These are phyloP conservation scores for Quillaja saponaria DNA, from an alignment of 306 rosid genomes.

Conservation along the genomic window DNA sequence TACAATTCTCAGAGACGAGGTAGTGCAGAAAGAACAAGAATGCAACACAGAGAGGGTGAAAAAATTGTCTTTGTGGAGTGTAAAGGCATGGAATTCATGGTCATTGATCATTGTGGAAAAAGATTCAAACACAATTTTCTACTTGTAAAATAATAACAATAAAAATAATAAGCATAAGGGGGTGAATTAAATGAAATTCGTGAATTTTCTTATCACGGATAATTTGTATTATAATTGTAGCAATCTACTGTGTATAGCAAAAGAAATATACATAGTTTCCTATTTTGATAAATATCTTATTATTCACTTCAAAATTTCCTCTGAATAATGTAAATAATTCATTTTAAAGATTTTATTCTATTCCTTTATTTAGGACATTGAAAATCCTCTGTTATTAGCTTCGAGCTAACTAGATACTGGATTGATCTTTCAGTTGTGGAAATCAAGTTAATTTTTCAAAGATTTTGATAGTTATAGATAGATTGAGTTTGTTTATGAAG, in stretches of 20 bases:
- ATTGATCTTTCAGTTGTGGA: too few species aligned
- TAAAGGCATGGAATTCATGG: background rate
- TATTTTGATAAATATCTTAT: slow-evolving; percentile 12
- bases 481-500: too few species aligned
- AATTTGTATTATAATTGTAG: slow-evolving; percentile 18
- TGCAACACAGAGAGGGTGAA: background rate
- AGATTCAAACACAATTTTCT: background rate
- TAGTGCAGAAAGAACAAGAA: background rate
- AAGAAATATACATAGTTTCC: slow-evolving; percentile 31
- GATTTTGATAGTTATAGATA: too few species aligned
- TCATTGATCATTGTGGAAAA: background rate
- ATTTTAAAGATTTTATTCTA: background rate
- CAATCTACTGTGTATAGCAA: slow-evolving; percentile 38
- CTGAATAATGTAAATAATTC: slow-evolving; percentile 10
- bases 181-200: slow-evolving; percentile 15
- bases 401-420: background rate
- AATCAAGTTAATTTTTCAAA: too few species aligned
- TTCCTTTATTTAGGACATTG: background rate
- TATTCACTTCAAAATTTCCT: too few species aligned
- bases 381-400: background rate
- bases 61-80: background rate
- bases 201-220: slow-evolving; percentile 19
- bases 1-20: too few species aligned
- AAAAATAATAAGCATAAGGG: too few species aligned
- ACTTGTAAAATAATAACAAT: background rate